phyloP scores from a whole-genome alignment of 495 filamentous ascomycete species.

The Penicillium subrubescens region DNA sequence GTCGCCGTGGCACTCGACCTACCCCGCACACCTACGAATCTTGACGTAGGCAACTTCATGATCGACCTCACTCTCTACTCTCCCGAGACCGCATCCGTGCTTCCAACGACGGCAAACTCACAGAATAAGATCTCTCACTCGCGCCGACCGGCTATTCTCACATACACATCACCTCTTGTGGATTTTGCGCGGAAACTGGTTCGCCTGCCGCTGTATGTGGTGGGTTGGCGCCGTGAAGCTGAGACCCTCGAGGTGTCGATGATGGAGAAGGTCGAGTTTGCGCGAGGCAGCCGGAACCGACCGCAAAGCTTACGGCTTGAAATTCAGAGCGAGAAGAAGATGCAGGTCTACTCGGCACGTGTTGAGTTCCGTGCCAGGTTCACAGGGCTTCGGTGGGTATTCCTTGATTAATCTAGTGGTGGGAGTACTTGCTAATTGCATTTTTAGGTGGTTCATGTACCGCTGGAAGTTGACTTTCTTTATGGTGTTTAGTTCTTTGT shows the following conservation, averaged over 20 bases:
- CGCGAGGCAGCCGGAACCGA: slow-evolving; percentile 53
- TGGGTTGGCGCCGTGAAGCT: slow-evolving; percentile 57
- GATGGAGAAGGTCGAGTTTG: slow-evolving; percentile 70
- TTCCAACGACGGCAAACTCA: slow-evolving; percentile 26
- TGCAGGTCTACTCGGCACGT: slow-evolving; percentile 73
- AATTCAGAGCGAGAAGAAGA: slow-evolving; percentile 61
- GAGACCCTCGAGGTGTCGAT: slow-evolving; percentile 66
- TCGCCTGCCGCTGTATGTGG: slow-evolving; percentile 59
- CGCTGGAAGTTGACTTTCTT: slow-evolving; percentile 71
- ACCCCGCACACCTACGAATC: slow-evolving; percentile 58
- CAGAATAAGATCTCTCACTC: slow-evolving; percentile 42
- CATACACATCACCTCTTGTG: slow-evolving; percentile 64
- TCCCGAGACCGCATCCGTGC: slow-evolving; percentile 34
- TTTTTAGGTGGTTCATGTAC: slow-evolving; percentile 76
- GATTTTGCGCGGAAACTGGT: slow-evolving; percentile 51
- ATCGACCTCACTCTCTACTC: slow-evolving; percentile 70
- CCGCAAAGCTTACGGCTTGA: slow-evolving; percentile 64
- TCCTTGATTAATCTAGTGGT: not conserved
- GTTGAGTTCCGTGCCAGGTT: slow-evolving; percentile 73
- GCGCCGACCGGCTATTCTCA: slow-evolving; percentile 65
- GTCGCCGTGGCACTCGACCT: slow-evolving; percentile 74
- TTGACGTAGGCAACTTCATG: slow-evolving; percentile 87
- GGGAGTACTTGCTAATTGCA: slow-evolving; percentile 11
- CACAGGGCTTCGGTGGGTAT: slow-evolving; percentile 60
- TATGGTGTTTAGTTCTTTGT: slow-evolving; percentile 62